A percentile compares a stretch with the other conserved stretches of the same genome.
phyloP scores from a whole-genome alignment of 2,329 filamentous ascomycete species.

The Rutstroemia sp. region DNA sequence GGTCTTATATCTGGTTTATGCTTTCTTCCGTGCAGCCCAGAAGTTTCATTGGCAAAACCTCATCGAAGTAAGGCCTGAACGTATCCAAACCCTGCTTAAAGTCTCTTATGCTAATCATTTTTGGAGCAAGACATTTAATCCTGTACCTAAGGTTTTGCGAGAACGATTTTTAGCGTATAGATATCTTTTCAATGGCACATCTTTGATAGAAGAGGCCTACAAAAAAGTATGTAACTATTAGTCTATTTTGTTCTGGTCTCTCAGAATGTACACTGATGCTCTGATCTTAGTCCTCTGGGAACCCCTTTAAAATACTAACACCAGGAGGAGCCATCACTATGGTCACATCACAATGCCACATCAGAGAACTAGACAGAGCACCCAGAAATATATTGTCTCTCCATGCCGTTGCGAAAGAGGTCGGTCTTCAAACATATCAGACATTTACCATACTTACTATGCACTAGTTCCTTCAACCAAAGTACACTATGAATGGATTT shows the following conservation, averaged over 20 bases:
- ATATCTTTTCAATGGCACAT: neutral
- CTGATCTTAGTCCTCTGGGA: neutral
- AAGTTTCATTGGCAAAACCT: no score
- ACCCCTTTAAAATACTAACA: neutral
- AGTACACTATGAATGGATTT: conserved; percentile 14
- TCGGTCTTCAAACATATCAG: neutral
- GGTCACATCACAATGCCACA: conserved; percentile 1
- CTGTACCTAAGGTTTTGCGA: no score
- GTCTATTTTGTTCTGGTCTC: neutral
- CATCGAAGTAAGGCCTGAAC: no score
- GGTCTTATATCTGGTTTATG: no score
- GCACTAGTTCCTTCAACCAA: conserved; percentile 9
- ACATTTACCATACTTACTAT: neutral
- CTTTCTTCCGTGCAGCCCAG: no score
- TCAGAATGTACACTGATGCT: neutral
- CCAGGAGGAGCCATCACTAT: neutral
- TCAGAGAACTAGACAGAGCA: conserved; percentile 7
- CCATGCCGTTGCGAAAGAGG: conserved; percentile 11
- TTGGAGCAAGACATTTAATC: no score
- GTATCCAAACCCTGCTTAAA: no score
- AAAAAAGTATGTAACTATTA: neutral
- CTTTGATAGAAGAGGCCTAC: neutral
- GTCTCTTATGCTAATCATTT: no score
- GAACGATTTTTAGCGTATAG: neutral
- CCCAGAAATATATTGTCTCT: conserved; percentile 10